Percentiles rank a stretch among this genome's conserved stretches.
phyloP scores from a whole-genome alignment of 1,139 yeast genomes.

The Scheffersomyces insectosa region DNA sequence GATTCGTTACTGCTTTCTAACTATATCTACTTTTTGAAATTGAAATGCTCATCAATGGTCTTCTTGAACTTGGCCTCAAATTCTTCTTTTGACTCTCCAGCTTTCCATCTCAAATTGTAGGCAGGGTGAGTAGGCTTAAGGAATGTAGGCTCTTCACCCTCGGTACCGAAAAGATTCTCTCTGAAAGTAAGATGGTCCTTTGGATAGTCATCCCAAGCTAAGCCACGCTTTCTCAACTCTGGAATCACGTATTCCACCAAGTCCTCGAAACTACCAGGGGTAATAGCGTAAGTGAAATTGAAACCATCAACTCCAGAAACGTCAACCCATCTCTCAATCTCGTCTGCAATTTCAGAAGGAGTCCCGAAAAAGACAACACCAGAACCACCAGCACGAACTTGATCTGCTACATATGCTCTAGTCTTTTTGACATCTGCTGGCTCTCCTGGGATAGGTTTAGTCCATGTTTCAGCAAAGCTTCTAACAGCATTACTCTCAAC shows the following conservation, averaged over 20 bases:
- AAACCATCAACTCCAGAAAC: constrained; percentile 31
- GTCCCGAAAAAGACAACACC: constrained; percentile 30
- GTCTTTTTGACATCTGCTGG: constrained; percentile 25
- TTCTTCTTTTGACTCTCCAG: constrained; percentile 36
- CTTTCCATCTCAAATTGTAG: constrained; percentile 38
- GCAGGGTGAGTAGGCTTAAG: constrained; percentile 33
- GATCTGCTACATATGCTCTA: constrained; percentile 26
- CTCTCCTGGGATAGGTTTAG: constrained; percentile 29
- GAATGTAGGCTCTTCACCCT: constrained; percentile 6
- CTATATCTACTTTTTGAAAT: background rate
- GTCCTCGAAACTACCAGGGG: constrained; percentile 30
- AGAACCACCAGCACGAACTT: constrained; percentile 31
- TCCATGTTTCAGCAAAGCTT: constrained; percentile 32
- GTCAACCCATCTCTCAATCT: constrained; percentile 32
- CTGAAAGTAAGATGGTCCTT: constrained; percentile 20
- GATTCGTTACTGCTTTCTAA: no score
- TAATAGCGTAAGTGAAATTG: constrained; percentile 27
- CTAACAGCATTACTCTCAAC: constrained; percentile 31
- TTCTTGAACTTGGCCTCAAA: constrained; percentile 22
- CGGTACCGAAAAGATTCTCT: constrained; percentile 21
- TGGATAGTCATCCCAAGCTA: constrained; percentile 32
- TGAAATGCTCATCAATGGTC: background rate
- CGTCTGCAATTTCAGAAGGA: constrained; percentile 25
- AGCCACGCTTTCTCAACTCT: constrained; percentile 25
- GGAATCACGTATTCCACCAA: constrained; percentile 29